A percentile compares a stretch with the other conserved stretches of the same genome.
Conservation (phyloP, 2,329 filamentous ascomycete genomes). For the Arthrobotrys musiformis region DNA sequence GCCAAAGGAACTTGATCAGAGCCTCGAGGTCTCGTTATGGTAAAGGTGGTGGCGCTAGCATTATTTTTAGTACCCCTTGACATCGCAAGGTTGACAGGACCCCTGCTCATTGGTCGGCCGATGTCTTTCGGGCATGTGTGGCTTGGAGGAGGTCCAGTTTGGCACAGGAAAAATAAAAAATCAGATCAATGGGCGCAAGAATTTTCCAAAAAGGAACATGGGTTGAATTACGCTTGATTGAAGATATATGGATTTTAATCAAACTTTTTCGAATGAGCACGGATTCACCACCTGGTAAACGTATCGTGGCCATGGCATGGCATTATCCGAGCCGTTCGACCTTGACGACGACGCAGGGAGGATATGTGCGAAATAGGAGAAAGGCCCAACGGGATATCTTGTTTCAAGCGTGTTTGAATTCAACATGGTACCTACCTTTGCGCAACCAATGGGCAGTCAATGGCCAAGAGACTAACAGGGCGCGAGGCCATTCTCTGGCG, state of each 20-base stretch:
- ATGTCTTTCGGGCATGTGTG: slow-evolving; percentile 42
- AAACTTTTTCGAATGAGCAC: slow-evolving; percentile 2
- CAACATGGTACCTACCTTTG: slow-evolving; percentile 46
- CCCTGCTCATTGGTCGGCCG: slow-evolving; percentile 34
- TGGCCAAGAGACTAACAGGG: slow-evolving; percentile 40
- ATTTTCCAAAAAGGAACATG: slow-evolving; percentile 21
- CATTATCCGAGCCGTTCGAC: slow-evolving; percentile 29
- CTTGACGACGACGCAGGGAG: slow-evolving; percentile 30
- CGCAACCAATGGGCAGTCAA: slow-evolving; percentile 34
- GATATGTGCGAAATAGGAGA: slow-evolving; percentile 53
- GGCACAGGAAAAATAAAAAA: slow-evolving; percentile 2
- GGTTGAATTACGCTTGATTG: neutral
- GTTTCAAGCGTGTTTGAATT: slow-evolving; percentile 55
- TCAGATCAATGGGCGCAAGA: slow-evolving; percentile 1
- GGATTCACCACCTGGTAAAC: neutral
- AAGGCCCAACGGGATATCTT: slow-evolving; percentile 41
- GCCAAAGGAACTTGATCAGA: slow-evolving; percentile 29
- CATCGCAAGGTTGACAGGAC: slow-evolving; percentile 51
- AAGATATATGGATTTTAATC: slow-evolving; percentile 3
- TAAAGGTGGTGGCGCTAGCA: slow-evolving; percentile 35
- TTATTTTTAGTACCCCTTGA: slow-evolving; percentile 53
- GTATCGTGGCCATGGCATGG: slow-evolving; percentile 13
- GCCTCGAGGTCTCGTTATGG: slow-evolving; percentile 10
- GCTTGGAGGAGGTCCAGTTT: slow-evolving; percentile 36
- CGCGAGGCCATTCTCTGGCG: slow-evolving; percentile 18